Conservation (phyloP, 1,284 basidiomycete genomes). For the Naganishia cerealis region DNA sequence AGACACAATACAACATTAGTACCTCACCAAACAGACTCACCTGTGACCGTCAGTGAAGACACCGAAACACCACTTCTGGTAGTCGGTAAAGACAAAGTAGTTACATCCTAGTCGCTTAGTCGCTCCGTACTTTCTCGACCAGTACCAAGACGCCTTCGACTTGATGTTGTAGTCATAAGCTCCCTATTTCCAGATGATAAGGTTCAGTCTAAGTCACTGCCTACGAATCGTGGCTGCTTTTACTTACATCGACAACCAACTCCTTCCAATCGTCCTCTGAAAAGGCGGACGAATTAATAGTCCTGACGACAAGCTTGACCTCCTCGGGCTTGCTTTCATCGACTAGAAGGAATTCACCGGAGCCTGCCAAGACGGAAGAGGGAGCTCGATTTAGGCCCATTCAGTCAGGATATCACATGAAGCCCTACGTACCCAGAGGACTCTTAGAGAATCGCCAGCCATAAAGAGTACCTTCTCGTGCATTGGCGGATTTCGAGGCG, state of each 20-base stretch:
- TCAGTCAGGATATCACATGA: background rate
- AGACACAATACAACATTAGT: background rate
- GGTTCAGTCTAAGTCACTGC: no score
- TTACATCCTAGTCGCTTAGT: slow-evolving; percentile 49
- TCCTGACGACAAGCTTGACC: slow-evolving; percentile 52
- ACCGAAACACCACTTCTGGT: slow-evolving; percentile 55
- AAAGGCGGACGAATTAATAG: slow-evolving; percentile 54
- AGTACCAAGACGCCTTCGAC: slow-evolving; percentile 55
- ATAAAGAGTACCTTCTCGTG: slow-evolving; percentile 37
- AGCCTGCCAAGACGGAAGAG: slow-evolving; percentile 39
- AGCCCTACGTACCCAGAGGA: slow-evolving; percentile 50
- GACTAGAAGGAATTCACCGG: slow-evolving; percentile 52
- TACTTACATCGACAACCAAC: slow-evolving; percentile 48
- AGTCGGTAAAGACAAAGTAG: slow-evolving; percentile 54
- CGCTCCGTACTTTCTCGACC: slow-evolving; percentile 52
- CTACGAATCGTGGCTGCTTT: background rate
- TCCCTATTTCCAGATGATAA: slow-evolving; percentile 37
- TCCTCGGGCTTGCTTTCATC: slow-evolving; percentile 46
- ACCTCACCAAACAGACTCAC: slow-evolving; percentile 6
- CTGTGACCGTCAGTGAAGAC: slow-evolving; percentile 48
- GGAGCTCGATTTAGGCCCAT: background rate
- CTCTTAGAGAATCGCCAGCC: slow-evolving; percentile 53
- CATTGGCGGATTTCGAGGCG: background rate
- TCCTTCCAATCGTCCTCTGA: slow-evolving; percentile 52
- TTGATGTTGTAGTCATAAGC: slow-evolving; percentile 53